Base-by-base conservation (phyloP, 108 stramenopile genomes). In the Cylindrotheca fusiformis region DNA sequence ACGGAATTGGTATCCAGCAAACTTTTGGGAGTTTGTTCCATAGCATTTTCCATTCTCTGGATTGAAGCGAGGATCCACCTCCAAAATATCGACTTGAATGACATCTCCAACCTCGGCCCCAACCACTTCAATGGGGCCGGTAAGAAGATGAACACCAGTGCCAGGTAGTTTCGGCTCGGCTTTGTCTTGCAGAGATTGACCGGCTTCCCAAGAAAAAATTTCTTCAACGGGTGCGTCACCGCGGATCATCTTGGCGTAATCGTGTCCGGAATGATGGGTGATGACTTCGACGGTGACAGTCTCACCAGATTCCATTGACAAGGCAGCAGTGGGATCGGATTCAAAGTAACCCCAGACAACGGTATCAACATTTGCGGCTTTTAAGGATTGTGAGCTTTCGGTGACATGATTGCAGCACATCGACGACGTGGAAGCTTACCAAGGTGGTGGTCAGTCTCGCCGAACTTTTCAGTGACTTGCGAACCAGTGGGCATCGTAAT, bases 191-290 rank as follows among this genome's bases (percentile, higher is more conserved):
- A 48, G 12, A 12, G 62, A 49, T 33, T 63, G 45, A 12, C 48
- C 48, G 8, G 45, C 48, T 19, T 47, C 44, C 70, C 70, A 71
- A 23, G 32, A 45, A 57, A 71, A 71, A 48, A 71, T 63, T 32
- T 71, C 70, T 51, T 63, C 70, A 4, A 71, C 54, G 24, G 61
- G 55, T 25, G 54, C 27, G 54, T 71, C 70, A 32, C 70, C 70
- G 8, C 70, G 70, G 36, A 71, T 71, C 70, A 71, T 71, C 54
- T 71, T 71, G 29, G 70, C 70, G 41, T 71, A 71, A n/a, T 71
- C 70, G 32, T 71, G 70, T 27, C 62, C 28, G 10, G 60, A 45
- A 27, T 71, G 70, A 49, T 71, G 70, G 29, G 70, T 63, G 45
- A 71, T 71, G 44, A 71, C 70, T 57, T 71, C 70, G 4, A 71